These are phyloP conservation scores for Diaporthe humulicola DNA, from an alignment of 2,329 filamentous ascomycete species.

Conservation along the genomic window DNA sequence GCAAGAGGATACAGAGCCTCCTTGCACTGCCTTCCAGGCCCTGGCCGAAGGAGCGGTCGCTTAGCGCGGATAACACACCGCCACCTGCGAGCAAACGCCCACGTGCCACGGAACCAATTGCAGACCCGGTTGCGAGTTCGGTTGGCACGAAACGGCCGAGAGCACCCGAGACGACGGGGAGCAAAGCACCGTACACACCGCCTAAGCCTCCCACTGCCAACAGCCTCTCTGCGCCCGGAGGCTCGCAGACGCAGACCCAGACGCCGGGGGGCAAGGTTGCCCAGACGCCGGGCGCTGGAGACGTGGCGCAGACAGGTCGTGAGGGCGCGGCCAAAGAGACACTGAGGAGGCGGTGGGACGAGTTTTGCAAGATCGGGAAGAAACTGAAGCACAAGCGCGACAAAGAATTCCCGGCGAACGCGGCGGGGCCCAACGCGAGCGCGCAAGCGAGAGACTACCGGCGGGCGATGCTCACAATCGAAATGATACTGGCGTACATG, in stretches of 20 bases:
- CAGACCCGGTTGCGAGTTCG: conserved; percentile 41
- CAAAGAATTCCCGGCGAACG: conserved; percentile 43
- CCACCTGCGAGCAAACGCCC: conserved; percentile 65
- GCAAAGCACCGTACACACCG: conserved; percentile 62
- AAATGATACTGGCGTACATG: conserved; percentile 67
- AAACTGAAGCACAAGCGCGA: conserved; percentile 69
- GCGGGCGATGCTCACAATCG: conserved; percentile 54
- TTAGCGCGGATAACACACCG: conserved; percentile 56
- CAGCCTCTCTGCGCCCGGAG: conserved; percentile 67
- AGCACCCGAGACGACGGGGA: conserved; percentile 55
- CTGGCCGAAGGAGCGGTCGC: conserved; percentile 56
- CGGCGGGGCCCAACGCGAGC: conserved; percentile 37
- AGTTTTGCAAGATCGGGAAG: conserved; percentile 58
- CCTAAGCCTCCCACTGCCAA: conserved; percentile 63
- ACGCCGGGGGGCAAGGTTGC: conserved; percentile 61
- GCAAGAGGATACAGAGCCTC: conserved; percentile 59
- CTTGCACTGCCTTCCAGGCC: conserved; percentile 58
- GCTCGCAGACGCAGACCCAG: conserved; percentile 64
- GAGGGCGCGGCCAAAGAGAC: conserved; percentile 43
- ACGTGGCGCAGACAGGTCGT: conserved; percentile 54
- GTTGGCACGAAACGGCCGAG: conserved; percentile 57
- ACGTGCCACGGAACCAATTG: conserved; percentile 52
- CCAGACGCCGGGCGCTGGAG: conserved; percentile 56
- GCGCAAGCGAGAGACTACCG: conserved; percentile 34
- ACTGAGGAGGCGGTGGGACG: conserved; percentile 29